These are phyloP conservation scores for Tylopilus rubrobrunneus DNA, from an alignment of 768 basidiomycete genomes.

Conservation along the genomic window DNA sequence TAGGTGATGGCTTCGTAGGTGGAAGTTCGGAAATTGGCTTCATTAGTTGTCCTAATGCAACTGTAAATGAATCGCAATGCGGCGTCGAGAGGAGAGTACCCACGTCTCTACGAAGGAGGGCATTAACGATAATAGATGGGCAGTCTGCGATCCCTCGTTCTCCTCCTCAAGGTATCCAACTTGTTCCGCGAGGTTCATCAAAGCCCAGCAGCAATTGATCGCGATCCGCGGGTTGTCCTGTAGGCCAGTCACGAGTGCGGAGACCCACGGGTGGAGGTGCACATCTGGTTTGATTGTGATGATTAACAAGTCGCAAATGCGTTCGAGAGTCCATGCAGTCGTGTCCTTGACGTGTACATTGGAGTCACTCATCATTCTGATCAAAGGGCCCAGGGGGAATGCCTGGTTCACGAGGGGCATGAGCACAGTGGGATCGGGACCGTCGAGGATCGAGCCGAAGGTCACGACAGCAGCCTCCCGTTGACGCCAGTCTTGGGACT, in stretches of 20 bases:
- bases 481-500: slow-evolving; percentile 85
- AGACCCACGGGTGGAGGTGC: slow-evolving; percentile 78
- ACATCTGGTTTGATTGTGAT: slow-evolving; percentile 83
- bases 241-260: slow-evolving; percentile 78
- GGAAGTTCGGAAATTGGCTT: slow-evolving; percentile 89
- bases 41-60: slow-evolving; percentile 64
- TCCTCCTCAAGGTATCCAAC: slow-evolving; percentile 68
- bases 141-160: slow-evolving; percentile 48
- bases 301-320: slow-evolving; percentile 89
- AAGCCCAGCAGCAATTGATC: slow-evolving; percentile 92
- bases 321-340: slow-evolving; percentile 94
- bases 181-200: slow-evolving; percentile 95
- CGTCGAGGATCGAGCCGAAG: slow-evolving; percentile 96
- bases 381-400: slow-evolving; percentile 84
- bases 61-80: slow-evolving; percentile 9
- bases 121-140: slow-evolving; percentile 78
- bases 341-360: slow-evolving; percentile 92
- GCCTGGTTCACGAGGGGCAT: slow-evolving; percentile 92
- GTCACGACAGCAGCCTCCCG: slow-evolving; percentile 99
- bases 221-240: slow-evolving; percentile 80
- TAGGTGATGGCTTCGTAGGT: slow-evolving; percentile 95
- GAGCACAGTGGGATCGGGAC: slow-evolving; percentile 84
- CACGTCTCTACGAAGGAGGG: slow-evolving; percentile 84
- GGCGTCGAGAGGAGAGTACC: slow-evolving; percentile 19
- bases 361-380: slow-evolving; percentile 90